Evolutionary conservation across 192 early-diverging fungal species (phyloP).

Genomic region (Entomortierella lignicola): DNA sequence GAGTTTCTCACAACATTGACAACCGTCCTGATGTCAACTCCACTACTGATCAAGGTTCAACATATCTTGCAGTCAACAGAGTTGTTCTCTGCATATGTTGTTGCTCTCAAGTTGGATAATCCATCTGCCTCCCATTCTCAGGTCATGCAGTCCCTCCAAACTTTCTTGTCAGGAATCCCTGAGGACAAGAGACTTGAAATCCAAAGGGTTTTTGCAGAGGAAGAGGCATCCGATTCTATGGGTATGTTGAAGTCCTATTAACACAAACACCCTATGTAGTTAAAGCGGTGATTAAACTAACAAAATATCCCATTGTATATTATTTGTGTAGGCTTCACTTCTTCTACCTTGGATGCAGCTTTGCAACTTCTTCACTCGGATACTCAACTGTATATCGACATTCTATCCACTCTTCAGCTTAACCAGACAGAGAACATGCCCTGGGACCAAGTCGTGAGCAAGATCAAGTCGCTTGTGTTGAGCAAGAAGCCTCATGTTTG

Average conservation of each 20-base stretch:
- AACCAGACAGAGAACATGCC: constrained; percentile 57
- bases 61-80: constrained; percentile 34
- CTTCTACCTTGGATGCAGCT: constrained; percentile 39
- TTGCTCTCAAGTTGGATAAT: constrained; percentile 57
- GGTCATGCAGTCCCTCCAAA: constrained; percentile 57
- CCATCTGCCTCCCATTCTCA: constrained; percentile 55
- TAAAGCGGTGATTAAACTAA: too few relatives aligned
- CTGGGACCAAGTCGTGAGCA: constrained; percentile 48
- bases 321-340: constrained; percentile 31
- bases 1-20: constrained; percentile 43
- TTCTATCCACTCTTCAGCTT: constrained; percentile 54
- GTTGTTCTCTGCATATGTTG: constrained; percentile 47
- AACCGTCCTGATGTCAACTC: constrained; percentile 43
- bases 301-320: not conserved
- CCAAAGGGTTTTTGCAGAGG: constrained; percentile 56
- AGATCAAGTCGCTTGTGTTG: constrained; percentile 33
- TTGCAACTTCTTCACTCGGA: constrained; percentile 46
- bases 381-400: constrained; percentile 54
- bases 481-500: constrained; percentile 49
- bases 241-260: constrained; percentile 49
- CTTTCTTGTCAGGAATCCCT: constrained; percentile 46
- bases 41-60: constrained; percentile 48
- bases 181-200: constrained; percentile 42
- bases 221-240: constrained; percentile 52
- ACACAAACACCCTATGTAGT: too few relatives aligned